phyloP scores from a whole-genome alignment of 2,329 filamentous ascomycete genomes.

The Lecanosticta acicola region DNA sequence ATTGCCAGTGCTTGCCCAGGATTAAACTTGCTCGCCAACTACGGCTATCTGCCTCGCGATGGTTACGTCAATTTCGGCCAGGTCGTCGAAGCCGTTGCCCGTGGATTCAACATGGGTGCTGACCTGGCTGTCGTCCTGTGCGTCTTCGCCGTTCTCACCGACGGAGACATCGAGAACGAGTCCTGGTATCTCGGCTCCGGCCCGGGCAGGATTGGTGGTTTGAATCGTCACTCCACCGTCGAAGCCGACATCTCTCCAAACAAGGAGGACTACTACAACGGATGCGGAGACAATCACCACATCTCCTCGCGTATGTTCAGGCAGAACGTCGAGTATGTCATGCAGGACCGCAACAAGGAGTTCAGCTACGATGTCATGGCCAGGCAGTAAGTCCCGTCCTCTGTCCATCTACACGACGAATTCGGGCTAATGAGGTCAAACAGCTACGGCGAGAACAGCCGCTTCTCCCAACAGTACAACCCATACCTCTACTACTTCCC shows the following conservation, averaged over 20 bases:
- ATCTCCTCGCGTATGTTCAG: conserved; percentile 28
- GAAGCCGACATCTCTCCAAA: conserved; percentile 31
- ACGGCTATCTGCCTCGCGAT: conserved; percentile 38
- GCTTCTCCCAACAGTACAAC: conserved; percentile 25
- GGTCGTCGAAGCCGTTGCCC: conserved; percentile 29
- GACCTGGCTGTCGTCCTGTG: conserved; percentile 36
- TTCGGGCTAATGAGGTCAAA: background rate
- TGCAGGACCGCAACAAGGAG: conserved; percentile 19
- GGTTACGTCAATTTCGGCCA: conserved; percentile 35
- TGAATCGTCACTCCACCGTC: conserved; percentile 29
- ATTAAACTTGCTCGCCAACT: conserved; percentile 39
- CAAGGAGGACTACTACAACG: conserved; percentile 34
- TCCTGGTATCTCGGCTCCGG: conserved; percentile 26
- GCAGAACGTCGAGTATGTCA: conserved; percentile 26
- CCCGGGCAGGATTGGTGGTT: conserved; percentile 22
- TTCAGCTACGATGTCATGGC: conserved; percentile 27
- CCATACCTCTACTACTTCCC: conserved; percentile 33
- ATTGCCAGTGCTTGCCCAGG: conserved; percentile 15
- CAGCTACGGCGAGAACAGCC: conserved; percentile 14
- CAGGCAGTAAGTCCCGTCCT: conserved; percentile 18
- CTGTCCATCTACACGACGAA: background rate
- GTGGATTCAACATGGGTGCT: conserved; percentile 21
- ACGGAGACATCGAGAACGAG: conserved; percentile 26
- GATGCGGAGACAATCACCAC: conserved; percentile 31
- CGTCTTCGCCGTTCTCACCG: conserved; percentile 29